A percentile compares a stretch with the other conserved stretches of the same genome.
These are phyloP conservation scores for Phytophthora quininea DNA, from an alignment of 352 stramenopile species.

Conservation along the genomic window DNA sequence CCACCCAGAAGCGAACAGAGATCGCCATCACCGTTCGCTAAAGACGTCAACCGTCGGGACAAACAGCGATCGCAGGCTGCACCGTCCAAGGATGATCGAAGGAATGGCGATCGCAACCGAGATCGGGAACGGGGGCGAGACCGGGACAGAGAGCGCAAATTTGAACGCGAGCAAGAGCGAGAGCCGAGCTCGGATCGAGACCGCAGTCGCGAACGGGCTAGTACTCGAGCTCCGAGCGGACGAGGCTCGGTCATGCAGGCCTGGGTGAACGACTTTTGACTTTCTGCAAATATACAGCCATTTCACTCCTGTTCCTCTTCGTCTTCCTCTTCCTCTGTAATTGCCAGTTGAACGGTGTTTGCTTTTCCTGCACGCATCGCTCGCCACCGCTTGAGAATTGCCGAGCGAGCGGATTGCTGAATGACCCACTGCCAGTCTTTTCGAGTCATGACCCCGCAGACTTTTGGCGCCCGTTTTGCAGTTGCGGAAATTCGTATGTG, in stretches of 20 bases:
- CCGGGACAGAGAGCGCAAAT: conserved; percentile 30
- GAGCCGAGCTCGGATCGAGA: conserved; percentile 38
- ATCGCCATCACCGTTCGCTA: conserved; percentile 26
- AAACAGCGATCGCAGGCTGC: conserved; percentile 15
- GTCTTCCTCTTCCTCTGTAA: not conserved
- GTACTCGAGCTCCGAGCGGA: conserved; percentile 24
- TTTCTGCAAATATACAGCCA: not conserved
- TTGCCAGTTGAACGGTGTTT: not conserved
- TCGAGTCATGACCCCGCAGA: conserved; percentile 62
- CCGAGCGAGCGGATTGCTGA: conserved; percentile 54
- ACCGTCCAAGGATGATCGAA: conserved; percentile 16
- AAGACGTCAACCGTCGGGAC: conserved; percentile 16
- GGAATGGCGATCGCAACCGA: conserved; percentile 18
- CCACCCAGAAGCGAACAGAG: conserved; percentile 28
- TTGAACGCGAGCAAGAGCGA: conserved; percentile 33
- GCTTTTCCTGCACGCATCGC: conserved; percentile 38
- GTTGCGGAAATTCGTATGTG: conserved; percentile 54
- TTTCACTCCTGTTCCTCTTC: conserved; percentile 2
- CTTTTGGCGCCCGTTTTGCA: conserved; percentile 53
- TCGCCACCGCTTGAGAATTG: conserved; percentile 56
- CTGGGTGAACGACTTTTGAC: conserved; percentile 63
- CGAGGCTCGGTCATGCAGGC: conserved; percentile 73
- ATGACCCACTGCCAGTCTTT: conserved; percentile 71
- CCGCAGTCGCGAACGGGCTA: conserved; percentile 24
- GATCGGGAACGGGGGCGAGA: conserved; percentile 24